Conservation (phyloP, 257 asterid genomes). For the Gardenia jasminoides region DNA sequence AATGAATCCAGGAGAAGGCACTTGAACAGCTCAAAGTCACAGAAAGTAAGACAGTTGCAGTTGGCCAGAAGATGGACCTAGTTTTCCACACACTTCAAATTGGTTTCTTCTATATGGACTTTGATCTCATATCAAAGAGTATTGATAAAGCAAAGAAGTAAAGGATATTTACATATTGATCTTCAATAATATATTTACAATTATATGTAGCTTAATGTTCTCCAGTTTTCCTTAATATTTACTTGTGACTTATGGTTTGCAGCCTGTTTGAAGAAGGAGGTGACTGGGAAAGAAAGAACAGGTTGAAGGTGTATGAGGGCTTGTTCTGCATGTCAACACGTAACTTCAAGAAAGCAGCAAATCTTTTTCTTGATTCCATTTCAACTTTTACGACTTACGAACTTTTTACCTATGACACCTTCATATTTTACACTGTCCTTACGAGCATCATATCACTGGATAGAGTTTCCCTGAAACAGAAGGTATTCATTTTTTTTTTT, state of each 20-base stretch:
- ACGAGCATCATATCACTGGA: constrained; percentile 89
- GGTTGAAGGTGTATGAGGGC: constrained; percentile 93
- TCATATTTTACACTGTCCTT: constrained; percentile 83
- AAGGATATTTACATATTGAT: constrained; percentile 3
- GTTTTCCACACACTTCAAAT: constrained; percentile 77
- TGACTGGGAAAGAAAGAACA: constrained; percentile 97
- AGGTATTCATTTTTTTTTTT: constrained; percentile 40
- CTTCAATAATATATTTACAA: background rate
- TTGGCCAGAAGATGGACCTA: constrained; percentile 98
- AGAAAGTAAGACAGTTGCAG: constrained; percentile 94
- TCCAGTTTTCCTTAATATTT: constrained; percentile 6
- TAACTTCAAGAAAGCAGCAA: constrained; percentile 87
- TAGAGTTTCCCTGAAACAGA: constrained; percentile 85
- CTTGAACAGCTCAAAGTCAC: constrained; percentile 90
- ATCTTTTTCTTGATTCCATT: constrained; percentile 89
- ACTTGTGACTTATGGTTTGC: constrained; percentile 26
- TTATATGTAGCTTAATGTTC: background rate
- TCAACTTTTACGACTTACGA: constrained; percentile 99
- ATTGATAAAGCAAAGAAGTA: constrained; percentile 96
- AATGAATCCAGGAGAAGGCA: constrained; percentile 75
- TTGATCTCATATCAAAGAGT: constrained; percentile 86
- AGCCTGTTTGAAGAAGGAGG: constrained; percentile 98
- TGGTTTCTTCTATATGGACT: constrained; percentile 90
- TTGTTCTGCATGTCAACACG: constrained; percentile 95
- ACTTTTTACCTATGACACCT: constrained; percentile 81